Base-by-base conservation (phyloP, 768 basidiomycete genomes). In the Mycena latifolia region DNA sequence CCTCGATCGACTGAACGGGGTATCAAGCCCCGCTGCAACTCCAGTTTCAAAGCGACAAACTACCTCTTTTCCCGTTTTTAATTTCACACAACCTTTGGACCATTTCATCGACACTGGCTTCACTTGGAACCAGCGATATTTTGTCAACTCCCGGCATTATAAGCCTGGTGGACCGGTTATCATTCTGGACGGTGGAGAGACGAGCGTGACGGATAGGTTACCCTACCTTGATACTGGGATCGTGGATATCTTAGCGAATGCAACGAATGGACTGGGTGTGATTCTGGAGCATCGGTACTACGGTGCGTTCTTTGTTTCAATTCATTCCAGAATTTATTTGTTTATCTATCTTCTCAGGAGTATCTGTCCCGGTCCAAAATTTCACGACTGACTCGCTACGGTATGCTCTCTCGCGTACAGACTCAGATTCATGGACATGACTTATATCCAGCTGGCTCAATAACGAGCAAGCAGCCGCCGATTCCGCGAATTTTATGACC, bases 261-360 rank as follows among this genome's bases (percentile, higher is more conserved):
- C 91, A n/a, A 96, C 94, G 0, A 86, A 89, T 31, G 97, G 97
- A 6, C 82, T 98, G 9, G 91, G 92, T 25, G 87, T 98, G 48
- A 87, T 98, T 24, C 83, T 98, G 35, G 96, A 98, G 76, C 96
- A 98, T 77, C 86, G 96, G 67, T 95, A 92, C 75, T 97, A 97
- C 75, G 94, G 95, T 84, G 66, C 48, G 76, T 47, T 39, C 9
- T 31, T 55, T 50, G 53, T 29, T 56, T 29, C 47, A 43, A 10
- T 3, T 56, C 65, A 71, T 54, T 73, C 58, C 69, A 52, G 69
- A 67, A 51, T 61, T 61, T 61, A 37, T 62, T 54, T 10, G 12
- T 48, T 54, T 45, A 62, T 55, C 24, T 56, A 45, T 68, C 31
- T 52, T 25, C 33, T 43, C 61, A 93, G 92, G 92, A 24, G 75